Evolutionary conservation across 2,329 filamentous ascomycete genomes (phyloP).

Genomic region (Colletotrichum spaethianum): DNA sequence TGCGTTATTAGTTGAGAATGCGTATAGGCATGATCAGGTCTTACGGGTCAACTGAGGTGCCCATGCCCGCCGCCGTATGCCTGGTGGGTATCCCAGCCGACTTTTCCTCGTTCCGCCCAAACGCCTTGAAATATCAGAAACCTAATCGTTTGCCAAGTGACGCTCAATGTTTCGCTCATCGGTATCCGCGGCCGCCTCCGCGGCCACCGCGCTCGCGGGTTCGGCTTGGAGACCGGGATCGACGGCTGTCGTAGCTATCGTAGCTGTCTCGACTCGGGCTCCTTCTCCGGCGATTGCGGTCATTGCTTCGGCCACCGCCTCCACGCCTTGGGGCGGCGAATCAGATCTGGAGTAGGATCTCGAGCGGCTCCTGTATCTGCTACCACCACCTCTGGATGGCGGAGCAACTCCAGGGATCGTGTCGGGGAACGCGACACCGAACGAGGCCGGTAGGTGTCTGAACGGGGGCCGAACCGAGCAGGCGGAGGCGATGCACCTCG

Average conservation of each 20-base stretch:
- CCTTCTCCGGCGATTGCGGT: constrained; percentile 49
- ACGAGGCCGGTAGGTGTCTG: constrained; percentile 75
- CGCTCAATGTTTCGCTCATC: constrained; percentile 17
- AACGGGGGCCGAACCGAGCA: constrained; percentile 58
- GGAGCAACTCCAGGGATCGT: constrained; percentile 53
- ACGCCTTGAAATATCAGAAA: constrained; percentile 32
- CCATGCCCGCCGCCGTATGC: constrained; percentile 25
- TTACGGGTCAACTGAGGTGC: constrained; percentile 36
- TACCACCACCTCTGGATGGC: constrained; percentile 49
- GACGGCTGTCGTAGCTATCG: constrained; percentile 55
- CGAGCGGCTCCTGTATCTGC: constrained; percentile 63
- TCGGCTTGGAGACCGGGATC: constrained; percentile 40
- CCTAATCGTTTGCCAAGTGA: constrained; percentile 2
- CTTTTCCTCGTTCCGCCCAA: constrained; percentile 32
- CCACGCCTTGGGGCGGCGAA: constrained; percentile 55
- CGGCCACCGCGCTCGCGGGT: constrained; percentile 26
- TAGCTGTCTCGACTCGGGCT: constrained; percentile 55
- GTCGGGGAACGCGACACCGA: constrained; percentile 66
- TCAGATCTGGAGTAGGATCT: constrained; percentile 62
- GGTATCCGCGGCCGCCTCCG: constrained; percentile 17
- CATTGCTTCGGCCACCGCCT: constrained; percentile 47
- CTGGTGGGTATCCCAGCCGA: constrained; percentile 12
- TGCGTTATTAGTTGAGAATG: constrained; percentile 37
- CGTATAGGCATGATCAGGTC: constrained; percentile 29
- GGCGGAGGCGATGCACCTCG: constrained; percentile 55